Conservation (phyloP, 768 basidiomycete species). For the Boletus speciosus region DNA sequence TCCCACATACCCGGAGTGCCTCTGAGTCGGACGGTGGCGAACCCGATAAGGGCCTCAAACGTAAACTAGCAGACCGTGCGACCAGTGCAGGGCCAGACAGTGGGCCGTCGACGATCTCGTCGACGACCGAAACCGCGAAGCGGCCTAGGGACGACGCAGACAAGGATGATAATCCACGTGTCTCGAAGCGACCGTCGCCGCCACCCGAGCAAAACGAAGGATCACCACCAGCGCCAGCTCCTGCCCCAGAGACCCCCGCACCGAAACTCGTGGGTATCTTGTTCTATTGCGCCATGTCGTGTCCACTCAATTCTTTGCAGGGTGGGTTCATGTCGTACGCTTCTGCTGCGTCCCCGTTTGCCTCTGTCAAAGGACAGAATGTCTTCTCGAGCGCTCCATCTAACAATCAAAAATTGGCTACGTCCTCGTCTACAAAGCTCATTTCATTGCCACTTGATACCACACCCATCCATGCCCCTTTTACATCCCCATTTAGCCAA, state of each 20-base stretch:
- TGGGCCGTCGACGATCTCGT: slow-evolving; percentile 19
- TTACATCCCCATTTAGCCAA: slow-evolving; percentile 22
- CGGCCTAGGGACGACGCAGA: slow-evolving; percentile 61
- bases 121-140: slow-evolving; percentile 44
- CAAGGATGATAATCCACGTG: slow-evolving; percentile 59
- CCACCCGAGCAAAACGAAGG: slow-evolving; percentile 52
- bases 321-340: slow-evolving; percentile 81
- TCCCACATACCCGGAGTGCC: slow-evolving; percentile 25
- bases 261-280: slow-evolving; percentile 45
- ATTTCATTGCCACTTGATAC: slow-evolving; percentile 21
- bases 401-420: slow-evolving; percentile 28
- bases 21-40: slow-evolving; percentile 46
- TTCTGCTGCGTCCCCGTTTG: slow-evolving; percentile 69
- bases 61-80: slow-evolving; percentile 66
- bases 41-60: slow-evolving; percentile 62
- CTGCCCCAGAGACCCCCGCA: slow-evolving; percentile 26
- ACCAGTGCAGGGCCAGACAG: slow-evolving; percentile 55
- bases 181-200: slow-evolving; percentile 59
- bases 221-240: slow-evolving; percentile 2
- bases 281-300: slow-evolving; percentile 7
- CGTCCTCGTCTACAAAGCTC: slow-evolving; percentile 23
- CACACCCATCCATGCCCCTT: slow-evolving; percentile 17
- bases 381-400: slow-evolving; percentile 32
- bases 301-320: slow-evolving; percentile 32
- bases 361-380: slow-evolving; percentile 67